Base-by-base conservation (phyloP, 306 rosid species). In the Quercus dentata region DNA sequence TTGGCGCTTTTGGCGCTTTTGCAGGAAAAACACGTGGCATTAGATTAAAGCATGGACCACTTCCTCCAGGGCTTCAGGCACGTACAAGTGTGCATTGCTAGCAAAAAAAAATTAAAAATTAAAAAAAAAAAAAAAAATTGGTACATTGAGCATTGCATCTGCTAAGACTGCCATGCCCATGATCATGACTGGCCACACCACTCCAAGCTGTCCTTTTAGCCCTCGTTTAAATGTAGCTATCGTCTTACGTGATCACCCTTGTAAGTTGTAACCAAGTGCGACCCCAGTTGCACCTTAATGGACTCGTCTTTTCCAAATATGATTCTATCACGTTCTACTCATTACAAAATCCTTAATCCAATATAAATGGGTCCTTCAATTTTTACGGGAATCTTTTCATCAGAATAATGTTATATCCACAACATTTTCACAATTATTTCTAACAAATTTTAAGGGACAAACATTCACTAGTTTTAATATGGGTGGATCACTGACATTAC, bases 291-390 rank as follows among this genome's bases (percentile, higher is more conserved):
- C 54, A 49, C 58, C 55, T 46, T 23, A 65, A 76, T 73, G 79
- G 82, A 65, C 31, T 78, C 73, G 71, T 11, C 49, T 69, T 62
- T 54, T 27, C 61, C 33, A 58, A 76, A 59, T 51, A 21, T 25
- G 25, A 49, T 55, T 63, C 13, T 23, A 17, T 28, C 44, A 58
- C 59, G 65, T 13, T 68, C 56, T 52, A 58, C 63, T 77, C 70
- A 55, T 25, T 44, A 63, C 56, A 46, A 38, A 76, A 81, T 33
- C 74, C 79, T 71, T 18, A 63, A 69, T 80, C 77, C 79, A 31
- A 25, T 46, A 23, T 46, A 76, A 69, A 81, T 31, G 83, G 76
- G 79, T 75, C 76, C 65, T 78, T 79, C 67, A 46, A 74, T 75
- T 78, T 46, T 44, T 73, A 77, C 71, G 75, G 71, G 78, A 15